Percentiles rank a stretch among this genome's conserved stretches.
phyloP scores from a whole-genome alignment of 1,284 basidiomycete genomes.

The Trichosporon coremiiforme region DNA sequence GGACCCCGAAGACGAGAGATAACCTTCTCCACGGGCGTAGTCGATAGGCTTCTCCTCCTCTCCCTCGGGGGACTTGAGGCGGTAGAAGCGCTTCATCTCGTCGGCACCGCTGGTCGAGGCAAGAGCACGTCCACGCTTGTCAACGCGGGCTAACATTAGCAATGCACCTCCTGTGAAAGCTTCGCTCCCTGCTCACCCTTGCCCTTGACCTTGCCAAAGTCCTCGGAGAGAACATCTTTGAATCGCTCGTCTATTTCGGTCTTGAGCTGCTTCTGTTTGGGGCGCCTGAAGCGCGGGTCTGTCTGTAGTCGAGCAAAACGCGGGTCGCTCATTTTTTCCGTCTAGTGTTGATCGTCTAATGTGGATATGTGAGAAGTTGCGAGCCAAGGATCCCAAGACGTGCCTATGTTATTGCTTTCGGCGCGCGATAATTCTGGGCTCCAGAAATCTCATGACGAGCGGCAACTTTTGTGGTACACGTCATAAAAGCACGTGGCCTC shows the following conservation, averaged over 20 bases:
- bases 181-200: slow-evolving; percentile 36
- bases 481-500: slow-evolving; percentile 18
- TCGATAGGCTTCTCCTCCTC: slow-evolving; percentile 64
- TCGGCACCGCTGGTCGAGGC: slow-evolving; percentile 70
- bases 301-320: slow-evolving; percentile 84
- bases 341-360: not conserved
- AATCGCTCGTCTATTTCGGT: slow-evolving; percentile 94
- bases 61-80: slow-evolving; percentile 58
- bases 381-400: not conserved
- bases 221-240: slow-evolving; percentile 69
- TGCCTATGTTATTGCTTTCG: not conserved
- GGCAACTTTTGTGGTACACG: slow-evolving; percentile 20
- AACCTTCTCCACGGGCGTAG: slow-evolving; percentile 84
- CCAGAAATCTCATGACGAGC: slow-evolving; percentile 22
- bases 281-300: slow-evolving; percentile 88
- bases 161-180: slow-evolving; percentile 7
- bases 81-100: slow-evolving; percentile 80
- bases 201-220: slow-evolving; percentile 52
- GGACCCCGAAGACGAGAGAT: slow-evolving; percentile 76
- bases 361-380: not conserved
- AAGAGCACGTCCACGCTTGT: slow-evolving; percentile 88
- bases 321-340: slow-evolving; percentile 60
- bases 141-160: slow-evolving; percentile 65
- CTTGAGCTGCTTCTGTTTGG: slow-evolving; percentile 77
- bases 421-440: not conserved